These are phyloP conservation scores for Pseudocercospora musae DNA, from an alignment of 2,329 filamentous ascomycete species.

Conservation along the genomic window DNA sequence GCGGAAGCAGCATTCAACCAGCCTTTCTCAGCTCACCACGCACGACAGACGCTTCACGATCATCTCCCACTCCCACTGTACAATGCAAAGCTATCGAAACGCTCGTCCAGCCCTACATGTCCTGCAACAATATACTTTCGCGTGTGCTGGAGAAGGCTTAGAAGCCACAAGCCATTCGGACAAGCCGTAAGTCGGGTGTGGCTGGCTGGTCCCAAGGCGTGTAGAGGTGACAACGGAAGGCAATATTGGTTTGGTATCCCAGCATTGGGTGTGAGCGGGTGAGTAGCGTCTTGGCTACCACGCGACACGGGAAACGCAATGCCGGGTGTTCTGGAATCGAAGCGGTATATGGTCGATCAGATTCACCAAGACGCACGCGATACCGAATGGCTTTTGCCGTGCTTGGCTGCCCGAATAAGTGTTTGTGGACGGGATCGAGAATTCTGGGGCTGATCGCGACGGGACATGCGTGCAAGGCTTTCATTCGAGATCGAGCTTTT, in stretches of 20 bases:
- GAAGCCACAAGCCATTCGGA: constrained; percentile 1
- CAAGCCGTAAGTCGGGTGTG: not conserved
- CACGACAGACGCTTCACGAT: not conserved
- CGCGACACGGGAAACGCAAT: not conserved
- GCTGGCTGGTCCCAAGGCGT: not conserved
- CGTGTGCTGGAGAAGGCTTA: not conserved
- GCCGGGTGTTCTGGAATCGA: not conserved
- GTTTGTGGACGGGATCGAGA: not conserved
- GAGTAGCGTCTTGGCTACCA: not conserved
- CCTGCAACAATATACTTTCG: not conserved
- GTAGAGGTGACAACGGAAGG: not conserved
- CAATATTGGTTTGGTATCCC: not conserved
- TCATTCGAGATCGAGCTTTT: not conserved
- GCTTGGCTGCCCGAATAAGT: not conserved
- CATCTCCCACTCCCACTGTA: not conserved
- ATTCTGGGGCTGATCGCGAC: not conserved
- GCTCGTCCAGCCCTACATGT: not conserved
- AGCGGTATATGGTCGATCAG: too few species aligned
- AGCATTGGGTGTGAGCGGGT: too few species aligned
- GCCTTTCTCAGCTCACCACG: not conserved
- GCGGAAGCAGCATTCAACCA: not conserved
- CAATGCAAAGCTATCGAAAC: not conserved
- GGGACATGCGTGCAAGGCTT: not conserved
- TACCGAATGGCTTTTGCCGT: not conserved
- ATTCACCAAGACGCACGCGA: not conserved